phyloP scores from a whole-genome alignment of 2,329 filamentous ascomycete species.

The Fonsecaea pedrosoi region DNA sequence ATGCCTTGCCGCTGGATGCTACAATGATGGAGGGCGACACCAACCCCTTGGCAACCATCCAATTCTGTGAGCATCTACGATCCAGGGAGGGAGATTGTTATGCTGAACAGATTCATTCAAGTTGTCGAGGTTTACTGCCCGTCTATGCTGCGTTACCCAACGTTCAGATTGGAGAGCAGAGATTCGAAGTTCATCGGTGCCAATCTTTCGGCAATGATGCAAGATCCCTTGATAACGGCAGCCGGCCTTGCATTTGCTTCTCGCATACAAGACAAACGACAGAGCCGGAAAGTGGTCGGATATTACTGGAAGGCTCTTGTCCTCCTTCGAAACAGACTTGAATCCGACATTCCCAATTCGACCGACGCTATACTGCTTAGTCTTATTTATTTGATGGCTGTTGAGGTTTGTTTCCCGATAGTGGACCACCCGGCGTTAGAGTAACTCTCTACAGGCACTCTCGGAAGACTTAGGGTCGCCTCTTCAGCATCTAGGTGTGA shows the following conservation, averaged over 20 bases:
- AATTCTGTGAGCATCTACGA: slow-evolving; percentile 12
- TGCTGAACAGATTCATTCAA: slow-evolving; percentile 3
- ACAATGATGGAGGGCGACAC: slow-evolving; percentile 10
- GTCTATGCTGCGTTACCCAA: slow-evolving; percentile 14
- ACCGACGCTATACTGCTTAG: slow-evolving; percentile 13
- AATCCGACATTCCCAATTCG: neutral
- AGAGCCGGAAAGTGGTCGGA: slow-evolving; percentile 6
- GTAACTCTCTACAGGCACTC: slow-evolving; percentile 3
- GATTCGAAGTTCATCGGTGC: slow-evolving; percentile 4
- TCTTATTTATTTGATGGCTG: slow-evolving; percentile 19
- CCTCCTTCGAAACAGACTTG: slow-evolving; percentile 7
- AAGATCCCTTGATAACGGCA: slow-evolving; percentile 15
- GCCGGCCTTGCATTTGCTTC: slow-evolving; percentile 1
- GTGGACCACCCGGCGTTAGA: neutral
- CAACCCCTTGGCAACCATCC: slow-evolving; percentile 12
- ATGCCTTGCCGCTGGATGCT: slow-evolving; percentile 11
- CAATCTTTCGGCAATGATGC: slow-evolving; percentile 17
- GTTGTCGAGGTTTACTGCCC: slow-evolving; percentile 18
- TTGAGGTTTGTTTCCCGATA: slow-evolving; percentile 4
- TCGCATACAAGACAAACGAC: slow-evolving; percentile 9
- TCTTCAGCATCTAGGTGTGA: slow-evolving; percentile 6
- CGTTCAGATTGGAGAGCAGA: slow-evolving; percentile 7
- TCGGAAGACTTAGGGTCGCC: slow-evolving; percentile 4
- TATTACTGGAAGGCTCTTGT: slow-evolving; percentile 10
- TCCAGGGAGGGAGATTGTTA: too few species aligned